Conservation (phyloP, 192 early-diverging fungal genomes). For the Coemansia pectinata region DNA sequence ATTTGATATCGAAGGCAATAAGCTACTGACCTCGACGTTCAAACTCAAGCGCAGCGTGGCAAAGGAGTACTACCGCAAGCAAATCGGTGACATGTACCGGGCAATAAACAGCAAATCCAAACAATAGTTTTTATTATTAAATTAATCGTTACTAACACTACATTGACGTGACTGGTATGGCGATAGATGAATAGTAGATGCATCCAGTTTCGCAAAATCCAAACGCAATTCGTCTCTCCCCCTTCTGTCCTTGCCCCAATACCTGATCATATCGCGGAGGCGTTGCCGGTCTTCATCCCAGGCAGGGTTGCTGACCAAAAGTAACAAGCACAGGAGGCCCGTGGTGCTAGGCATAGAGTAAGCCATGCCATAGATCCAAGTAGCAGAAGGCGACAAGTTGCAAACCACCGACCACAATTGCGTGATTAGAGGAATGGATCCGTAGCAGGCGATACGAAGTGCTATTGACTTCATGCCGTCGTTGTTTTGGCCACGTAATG, state of each 20-base stretch:
- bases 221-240: slow-evolving; percentile 11
- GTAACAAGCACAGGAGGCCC: slow-evolving; percentile 17
- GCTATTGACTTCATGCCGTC: neutral
- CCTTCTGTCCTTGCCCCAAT: neutral
- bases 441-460: slow-evolving; percentile 10
- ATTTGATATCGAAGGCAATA: slow-evolving; percentile 76
- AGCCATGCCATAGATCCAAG: slow-evolving; percentile 26
- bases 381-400: slow-evolving; percentile 3
- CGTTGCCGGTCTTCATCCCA: slow-evolving; percentile 8
- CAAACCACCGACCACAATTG: slow-evolving; percentile 22
- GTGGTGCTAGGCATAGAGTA: slow-evolving; percentile 12
- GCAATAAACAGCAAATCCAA: slow-evolving; percentile 16
- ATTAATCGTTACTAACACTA: slow-evolving; percentile 12
- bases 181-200: slow-evolving; percentile 38
- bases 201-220: slow-evolving; percentile 27
- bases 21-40: slow-evolving; percentile 86
- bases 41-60: slow-evolving; percentile 84
- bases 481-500: neutral
- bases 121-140: neutral
- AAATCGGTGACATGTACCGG: slow-evolving; percentile 63
- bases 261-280: neutral
- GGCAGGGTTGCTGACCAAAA: slow-evolving; percentile 22
- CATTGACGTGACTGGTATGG: slow-evolving; percentile 36
- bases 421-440: slow-evolving; percentile 13
- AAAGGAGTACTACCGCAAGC: slow-evolving; percentile 59